A percentile compares a stretch with the other conserved stretches of the same genome.
Conservation (phyloP, 2,329 filamentous ascomycete genomes). For the Cryphonectria radicalis region DNA sequence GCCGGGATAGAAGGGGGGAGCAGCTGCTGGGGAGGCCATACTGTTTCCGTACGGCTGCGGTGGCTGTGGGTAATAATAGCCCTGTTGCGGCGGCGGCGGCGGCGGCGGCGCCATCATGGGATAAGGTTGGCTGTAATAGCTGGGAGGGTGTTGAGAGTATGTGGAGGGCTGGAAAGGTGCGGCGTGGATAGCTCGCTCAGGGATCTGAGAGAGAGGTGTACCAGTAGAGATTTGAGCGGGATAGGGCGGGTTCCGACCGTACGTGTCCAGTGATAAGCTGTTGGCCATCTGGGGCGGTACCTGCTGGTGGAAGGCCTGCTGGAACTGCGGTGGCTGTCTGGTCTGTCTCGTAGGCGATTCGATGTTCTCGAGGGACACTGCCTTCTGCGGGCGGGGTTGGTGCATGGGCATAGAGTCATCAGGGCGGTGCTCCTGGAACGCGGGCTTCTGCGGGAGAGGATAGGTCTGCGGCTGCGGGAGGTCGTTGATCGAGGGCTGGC, state of each 20-base stretch:
- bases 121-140: slow-evolving; percentile 63
- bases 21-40: slow-evolving; percentile 44
- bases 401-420: slow-evolving; percentile 73
- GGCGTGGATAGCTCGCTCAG: slow-evolving; percentile 88
- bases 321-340: slow-evolving; percentile 57
- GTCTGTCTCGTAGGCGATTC: slow-evolving; percentile 72
- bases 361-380: slow-evolving; percentile 90
- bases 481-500: slow-evolving; percentile 53
- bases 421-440: slow-evolving; percentile 60
- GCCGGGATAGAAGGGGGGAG: slow-evolving; percentile 62
- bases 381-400: slow-evolving; percentile 92
- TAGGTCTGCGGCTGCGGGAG: slow-evolving; percentile 62
- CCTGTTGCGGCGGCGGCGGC: slow-evolving; percentile 58
- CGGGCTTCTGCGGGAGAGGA: slow-evolving; percentile 61
- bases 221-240: slow-evolving; percentile 72
- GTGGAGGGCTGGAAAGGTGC: slow-evolving; percentile 82
- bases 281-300: slow-evolving; percentile 76
- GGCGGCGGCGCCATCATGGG: slow-evolving; percentile 62
- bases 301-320: slow-evolving; percentile 93
- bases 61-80: slow-evolving; percentile 69
- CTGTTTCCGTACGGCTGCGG: slow-evolving; percentile 48
- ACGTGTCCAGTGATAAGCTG: slow-evolving; percentile 60
- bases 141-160: slow-evolving; percentile 62
- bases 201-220: slow-evolving; percentile 88
- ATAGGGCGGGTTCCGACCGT: slow-evolving; percentile 71